Percentiles rank a stretch among this genome's conserved stretches.
phyloP scores from a whole-genome alignment of 345 rosid species.

The Lagerstroemia speciosa region DNA sequence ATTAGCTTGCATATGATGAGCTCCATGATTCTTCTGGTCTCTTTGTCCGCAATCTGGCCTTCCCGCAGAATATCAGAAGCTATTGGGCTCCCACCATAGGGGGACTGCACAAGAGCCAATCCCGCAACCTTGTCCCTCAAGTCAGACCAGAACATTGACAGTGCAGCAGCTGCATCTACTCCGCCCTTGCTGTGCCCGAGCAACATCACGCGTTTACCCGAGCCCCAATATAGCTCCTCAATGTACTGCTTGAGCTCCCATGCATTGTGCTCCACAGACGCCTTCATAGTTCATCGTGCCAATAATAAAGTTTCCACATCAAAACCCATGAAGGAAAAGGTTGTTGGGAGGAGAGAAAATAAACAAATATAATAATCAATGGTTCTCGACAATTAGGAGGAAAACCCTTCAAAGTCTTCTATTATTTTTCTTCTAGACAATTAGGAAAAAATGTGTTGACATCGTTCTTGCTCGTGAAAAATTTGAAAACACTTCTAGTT shows the following conservation, averaged over 20 bases:
- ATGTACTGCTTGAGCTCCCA: conserved; percentile 62
- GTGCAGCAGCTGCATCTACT: conserved; percentile 73
- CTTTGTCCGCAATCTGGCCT: conserved; percentile 64
- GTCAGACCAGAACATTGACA: conserved; percentile 43
- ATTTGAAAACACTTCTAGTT: too few relatives aligned
- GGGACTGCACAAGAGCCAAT: conserved; percentile 63
- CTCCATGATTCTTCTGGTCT: conserved; percentile 60
- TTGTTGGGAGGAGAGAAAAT: too few relatives aligned
- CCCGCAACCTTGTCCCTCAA: conserved; percentile 62
- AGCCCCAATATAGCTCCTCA: conserved; percentile 73
- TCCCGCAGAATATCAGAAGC: conserved; percentile 65
- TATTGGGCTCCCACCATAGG: conserved; percentile 57
- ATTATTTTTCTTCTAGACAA: too few relatives aligned
- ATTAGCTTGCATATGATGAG: conserved; percentile 55
- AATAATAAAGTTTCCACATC: conserved; percentile 4
- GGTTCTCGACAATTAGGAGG: too few relatives aligned
- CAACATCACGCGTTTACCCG: conserved; percentile 56
- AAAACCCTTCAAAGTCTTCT: too few relatives aligned
- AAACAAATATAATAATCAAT: too few relatives aligned
- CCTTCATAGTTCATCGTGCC: conserved; percentile 30
- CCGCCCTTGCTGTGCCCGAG: conserved; percentile 79
- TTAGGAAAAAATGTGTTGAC: too few relatives aligned
- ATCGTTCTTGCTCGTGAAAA: too few relatives aligned
- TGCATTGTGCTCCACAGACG: conserved; percentile 69
- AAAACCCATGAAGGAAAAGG: conserved; percentile 1